Evolutionary conservation across 2,329 filamentous ascomycete genomes (phyloP).

Genomic region (Akanthomyces lecanii): DNA sequence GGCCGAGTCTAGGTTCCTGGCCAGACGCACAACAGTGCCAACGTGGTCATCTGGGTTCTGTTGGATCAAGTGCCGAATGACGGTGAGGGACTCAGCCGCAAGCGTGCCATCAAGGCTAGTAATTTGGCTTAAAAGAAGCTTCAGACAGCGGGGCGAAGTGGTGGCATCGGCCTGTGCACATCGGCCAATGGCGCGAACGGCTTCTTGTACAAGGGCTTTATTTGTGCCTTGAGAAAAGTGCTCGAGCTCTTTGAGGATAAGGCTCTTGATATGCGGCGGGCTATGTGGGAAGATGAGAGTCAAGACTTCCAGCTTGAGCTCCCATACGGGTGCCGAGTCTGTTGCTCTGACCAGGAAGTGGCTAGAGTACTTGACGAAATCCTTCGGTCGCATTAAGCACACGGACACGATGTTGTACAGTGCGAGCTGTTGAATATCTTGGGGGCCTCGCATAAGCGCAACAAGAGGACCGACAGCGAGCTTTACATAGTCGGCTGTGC

Average conservation of each 20-base stretch:
- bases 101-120: constrained; percentile 82
- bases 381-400: constrained; percentile 66
- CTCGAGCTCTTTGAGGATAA: constrained; percentile 88
- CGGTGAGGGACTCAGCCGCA: constrained; percentile 88
- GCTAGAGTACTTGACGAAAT: constrained; percentile 83
- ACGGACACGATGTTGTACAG: constrained; percentile 96
- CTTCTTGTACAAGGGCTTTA: constrained; percentile 76
- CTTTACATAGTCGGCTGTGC: constrained; percentile 70
- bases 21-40: constrained; percentile 81
- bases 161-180: constrained; percentile 75
- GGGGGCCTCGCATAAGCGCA: constrained; percentile 75
- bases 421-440: constrained; percentile 84
- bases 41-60: constrained; percentile 77
- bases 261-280: constrained; percentile 68
- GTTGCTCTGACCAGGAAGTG: constrained; percentile 84
- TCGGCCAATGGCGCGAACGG: constrained; percentile 86
- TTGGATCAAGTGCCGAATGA: constrained; percentile 93
- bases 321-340: constrained; percentile 79
- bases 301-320: constrained; percentile 84
- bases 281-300: constrained; percentile 87
- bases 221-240: constrained; percentile 79
- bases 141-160: constrained; percentile 74
- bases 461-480: constrained; percentile 78
- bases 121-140: constrained; percentile 79
- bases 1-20: constrained; percentile 85